Evolutionary conservation across 441 rosid genomes (phyloP).

Genomic region (Croton laevigatus): DNA sequence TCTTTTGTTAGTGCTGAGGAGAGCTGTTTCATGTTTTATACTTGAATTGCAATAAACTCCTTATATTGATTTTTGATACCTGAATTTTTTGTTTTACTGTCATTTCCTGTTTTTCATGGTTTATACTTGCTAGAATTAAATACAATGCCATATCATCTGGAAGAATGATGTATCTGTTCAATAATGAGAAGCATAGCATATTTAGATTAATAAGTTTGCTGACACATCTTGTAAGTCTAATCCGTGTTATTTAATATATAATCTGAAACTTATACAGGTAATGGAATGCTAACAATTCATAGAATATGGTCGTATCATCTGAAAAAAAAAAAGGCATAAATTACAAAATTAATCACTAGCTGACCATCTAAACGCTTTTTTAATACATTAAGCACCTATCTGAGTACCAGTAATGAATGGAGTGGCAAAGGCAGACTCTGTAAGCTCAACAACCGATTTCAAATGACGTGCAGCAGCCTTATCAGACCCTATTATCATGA

Average conservation of each 20-base stretch:
- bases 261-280: not conserved
- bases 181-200: not conserved
- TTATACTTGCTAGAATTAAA: not conserved
- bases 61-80: not conserved
- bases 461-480: not conserved
- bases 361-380: not conserved
- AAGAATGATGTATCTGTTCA: too few relatives aligned
- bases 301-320: not conserved
- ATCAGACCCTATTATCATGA: not conserved
- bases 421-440: not conserved
- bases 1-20: conserved; percentile 6
- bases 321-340: conserved; percentile 3
- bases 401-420: not conserved
- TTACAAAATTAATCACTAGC: not conserved
- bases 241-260: not conserved
- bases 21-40: not conserved
- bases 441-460: not conserved
- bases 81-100: not conserved
- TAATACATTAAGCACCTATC: not conserved
- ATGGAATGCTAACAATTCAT: not conserved
- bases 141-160: not conserved
- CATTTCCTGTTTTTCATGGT: not conserved
- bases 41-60: not conserved
- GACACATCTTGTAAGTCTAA: not conserved
- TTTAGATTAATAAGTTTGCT: not conserved